Evolutionary conservation across 768 basidiomycete species (phyloP).

Genomic region (Tephrocybe sp.): DNA sequence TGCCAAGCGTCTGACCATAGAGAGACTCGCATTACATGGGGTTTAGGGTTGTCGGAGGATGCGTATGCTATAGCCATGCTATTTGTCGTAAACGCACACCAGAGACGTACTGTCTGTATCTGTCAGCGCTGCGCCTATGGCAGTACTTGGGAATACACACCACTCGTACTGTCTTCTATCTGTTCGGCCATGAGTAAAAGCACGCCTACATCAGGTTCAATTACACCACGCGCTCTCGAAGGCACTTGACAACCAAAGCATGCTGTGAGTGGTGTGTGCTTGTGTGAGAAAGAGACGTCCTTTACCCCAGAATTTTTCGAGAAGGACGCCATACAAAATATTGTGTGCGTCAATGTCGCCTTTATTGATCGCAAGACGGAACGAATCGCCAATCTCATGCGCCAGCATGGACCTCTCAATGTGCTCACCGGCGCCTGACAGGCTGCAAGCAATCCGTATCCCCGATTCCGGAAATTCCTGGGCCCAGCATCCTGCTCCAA

Average conservation of each 20-base stretch:
- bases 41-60: constrained; percentile 50
- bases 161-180: constrained; percentile 16
- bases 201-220: constrained; percentile 58
- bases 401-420: constrained; percentile 63
- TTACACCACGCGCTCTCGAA: constrained; percentile 36
- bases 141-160: constrained; percentile 13
- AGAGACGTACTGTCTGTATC: constrained; percentile 58
- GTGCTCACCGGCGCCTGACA: constrained; percentile 75
- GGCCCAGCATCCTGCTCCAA: constrained; percentile 80
- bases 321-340: constrained; percentile 44
- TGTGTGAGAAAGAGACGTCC: constrained; percentile 18
- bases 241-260: constrained; percentile 34
- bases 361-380: constrained; percentile 21
- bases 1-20: neutral
- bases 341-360: constrained; percentile 55
- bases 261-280: constrained; percentile 1
- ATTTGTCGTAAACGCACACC: constrained; percentile 83
- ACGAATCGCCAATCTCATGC: constrained; percentile 47
- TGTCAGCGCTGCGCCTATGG: neutral
- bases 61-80: constrained; percentile 82
- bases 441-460: constrained; percentile 61
- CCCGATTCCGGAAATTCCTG: constrained; percentile 26
- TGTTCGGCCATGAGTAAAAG: constrained; percentile 57
- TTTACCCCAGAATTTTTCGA: constrained; percentile 52
- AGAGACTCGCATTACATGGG: constrained; percentile 46